A percentile compares a stretch with the other conserved stretches of the same genome.
phyloP scores from a whole-genome alignment of 2,329 filamentous ascomycete genomes.

The Lithohypha guttulata region DNA sequence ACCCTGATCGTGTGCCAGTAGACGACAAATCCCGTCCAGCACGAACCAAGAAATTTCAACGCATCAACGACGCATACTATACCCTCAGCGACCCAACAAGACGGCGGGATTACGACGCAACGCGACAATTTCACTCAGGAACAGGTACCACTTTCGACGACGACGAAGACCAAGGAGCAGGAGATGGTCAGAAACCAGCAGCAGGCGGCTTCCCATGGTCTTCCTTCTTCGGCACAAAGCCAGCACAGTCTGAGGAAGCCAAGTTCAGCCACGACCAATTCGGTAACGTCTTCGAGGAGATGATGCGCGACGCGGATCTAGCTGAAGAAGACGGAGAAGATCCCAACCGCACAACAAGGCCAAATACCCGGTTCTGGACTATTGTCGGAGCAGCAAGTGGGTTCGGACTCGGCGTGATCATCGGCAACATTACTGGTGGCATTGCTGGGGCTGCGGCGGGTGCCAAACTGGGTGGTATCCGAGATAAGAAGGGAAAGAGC shows the following conservation, averaged over 20 bases:
- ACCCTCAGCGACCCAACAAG: conserved; percentile 70
- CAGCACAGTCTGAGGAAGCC: conserved; percentile 36
- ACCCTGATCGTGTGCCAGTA: conserved; percentile 78
- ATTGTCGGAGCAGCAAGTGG: conserved; percentile 77
- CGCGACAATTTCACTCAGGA: conserved; percentile 46
- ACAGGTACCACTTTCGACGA: conserved; percentile 36
- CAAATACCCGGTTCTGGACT: conserved; percentile 72
- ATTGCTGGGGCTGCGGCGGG: conserved; percentile 85
- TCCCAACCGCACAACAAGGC: conserved; percentile 23
- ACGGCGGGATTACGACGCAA: conserved; percentile 72
- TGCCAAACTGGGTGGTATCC: conserved; percentile 77
- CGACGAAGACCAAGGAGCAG: conserved; percentile 41
- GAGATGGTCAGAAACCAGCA: conserved; percentile 29
- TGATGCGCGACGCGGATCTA: conserved; percentile 79
- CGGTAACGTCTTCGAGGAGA: conserved; percentile 75
- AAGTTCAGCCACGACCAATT: conserved; percentile 69
- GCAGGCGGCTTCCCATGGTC: conserved; percentile 64
- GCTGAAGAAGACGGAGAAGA: conserved; percentile 53
- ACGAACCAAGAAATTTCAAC: conserved; percentile 80
- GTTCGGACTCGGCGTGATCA: conserved; percentile 84
- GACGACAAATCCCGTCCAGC: conserved; percentile 71
- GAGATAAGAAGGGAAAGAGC: conserved; percentile 87
- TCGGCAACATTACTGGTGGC: conserved; percentile 82
- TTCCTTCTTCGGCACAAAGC: conserved; percentile 28
- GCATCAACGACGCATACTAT: conserved; percentile 88